Evolutionary conservation across 169 alveolate genomes (phyloP).

Genomic region (Babesia ovata): DNA sequence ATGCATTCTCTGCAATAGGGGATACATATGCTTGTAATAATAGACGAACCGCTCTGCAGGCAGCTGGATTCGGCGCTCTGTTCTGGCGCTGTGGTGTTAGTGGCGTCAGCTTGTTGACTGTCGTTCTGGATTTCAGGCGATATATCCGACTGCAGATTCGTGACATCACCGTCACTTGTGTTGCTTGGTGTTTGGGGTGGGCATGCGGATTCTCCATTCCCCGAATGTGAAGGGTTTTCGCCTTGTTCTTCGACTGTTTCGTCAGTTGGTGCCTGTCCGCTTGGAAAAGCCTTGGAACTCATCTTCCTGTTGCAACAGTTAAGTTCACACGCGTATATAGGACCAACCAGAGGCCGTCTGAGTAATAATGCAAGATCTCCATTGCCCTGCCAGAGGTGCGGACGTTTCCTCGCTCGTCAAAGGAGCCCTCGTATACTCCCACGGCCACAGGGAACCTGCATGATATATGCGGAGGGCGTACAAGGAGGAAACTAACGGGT

Average conservation of each 20-base stretch:
- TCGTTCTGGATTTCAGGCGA: no score
- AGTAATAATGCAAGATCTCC: constrained; percentile 45
- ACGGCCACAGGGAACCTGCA: constrained; percentile 51
- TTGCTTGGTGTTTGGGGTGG: no score
- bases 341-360: constrained; percentile 32
- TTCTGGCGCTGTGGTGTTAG: no score
- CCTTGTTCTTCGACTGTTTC: neutral
- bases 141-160: no score
- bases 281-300: constrained; percentile 29
- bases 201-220: neutral
- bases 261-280: neutral
- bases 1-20: neutral
- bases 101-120: no score
- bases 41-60: neutral
- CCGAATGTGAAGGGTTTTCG: neutral
- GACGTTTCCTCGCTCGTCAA: constrained; percentile 57
- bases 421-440: constrained; percentile 18
- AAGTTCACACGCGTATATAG: neutral
- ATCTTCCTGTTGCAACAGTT: neutral
- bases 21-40: constrained; percentile 1
- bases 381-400: constrained; percentile 56
- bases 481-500: constrained; percentile 48
- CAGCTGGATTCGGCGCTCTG: neutral
- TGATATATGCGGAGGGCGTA: no score
- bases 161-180: no score